Conservation (phyloP, 176 grass and related monocot genomes). For the Aegilops longissima region DNA sequence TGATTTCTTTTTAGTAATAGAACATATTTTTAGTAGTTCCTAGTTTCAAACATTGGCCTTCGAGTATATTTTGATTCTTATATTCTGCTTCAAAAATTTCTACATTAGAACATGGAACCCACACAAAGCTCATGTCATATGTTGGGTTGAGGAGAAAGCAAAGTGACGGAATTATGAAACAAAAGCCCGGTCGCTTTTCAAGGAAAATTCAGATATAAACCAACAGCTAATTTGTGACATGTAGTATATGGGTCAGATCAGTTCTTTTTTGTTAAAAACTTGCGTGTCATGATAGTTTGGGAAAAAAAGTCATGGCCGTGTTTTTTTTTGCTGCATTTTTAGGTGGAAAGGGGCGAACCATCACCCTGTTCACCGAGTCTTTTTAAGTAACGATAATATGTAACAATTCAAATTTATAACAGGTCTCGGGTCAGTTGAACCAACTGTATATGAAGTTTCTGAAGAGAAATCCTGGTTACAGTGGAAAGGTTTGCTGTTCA, state of each 20-base stretch:
- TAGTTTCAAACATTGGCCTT: conserved; percentile 3
- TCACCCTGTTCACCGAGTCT: background rate
- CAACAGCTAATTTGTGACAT: background rate
- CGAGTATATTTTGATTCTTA: background rate
- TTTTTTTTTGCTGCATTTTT: background rate
- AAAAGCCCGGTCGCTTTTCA: background rate
- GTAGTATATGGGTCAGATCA: background rate
- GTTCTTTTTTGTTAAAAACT: background rate
- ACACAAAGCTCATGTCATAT: background rate
- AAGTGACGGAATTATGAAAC: background rate
- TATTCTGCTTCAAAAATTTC: background rate
- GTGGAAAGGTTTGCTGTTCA: conserved; percentile 67
- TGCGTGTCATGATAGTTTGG: background rate
- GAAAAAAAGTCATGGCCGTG: background rate
- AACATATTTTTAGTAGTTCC: conserved; percentile 8
- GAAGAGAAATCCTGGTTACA: conserved; percentile 95
- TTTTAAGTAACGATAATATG: background rate
- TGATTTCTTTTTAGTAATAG: conserved; percentile 15
- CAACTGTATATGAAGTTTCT: conserved; percentile 85
- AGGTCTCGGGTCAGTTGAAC: conserved; percentile 95
- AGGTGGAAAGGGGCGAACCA: background rate
- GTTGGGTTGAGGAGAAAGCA: background rate
- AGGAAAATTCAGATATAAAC: conserved; percentile 24
- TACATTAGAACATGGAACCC: conserved; percentile 11
- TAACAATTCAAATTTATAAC: conserved; percentile 30